Percentiles rank a stretch among this genome's conserved stretches.
Conservation (phyloP, 768 basidiomycete species). For the Cyclocybe cylindracea region DNA sequence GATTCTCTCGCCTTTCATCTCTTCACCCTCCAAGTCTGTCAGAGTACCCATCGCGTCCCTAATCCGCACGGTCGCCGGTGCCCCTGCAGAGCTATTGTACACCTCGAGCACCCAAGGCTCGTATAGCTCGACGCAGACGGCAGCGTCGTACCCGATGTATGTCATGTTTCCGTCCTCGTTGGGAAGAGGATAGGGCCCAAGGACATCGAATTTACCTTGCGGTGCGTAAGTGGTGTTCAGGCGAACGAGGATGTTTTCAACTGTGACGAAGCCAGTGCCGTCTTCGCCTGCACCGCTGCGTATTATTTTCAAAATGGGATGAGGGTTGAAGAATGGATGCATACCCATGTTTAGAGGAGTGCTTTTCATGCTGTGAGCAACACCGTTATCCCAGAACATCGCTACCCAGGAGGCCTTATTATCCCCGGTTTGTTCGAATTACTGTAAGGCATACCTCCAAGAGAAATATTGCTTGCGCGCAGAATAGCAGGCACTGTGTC, state of each 20-base stretch:
- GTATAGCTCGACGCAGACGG: constrained; percentile 38
- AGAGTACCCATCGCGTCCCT: constrained; percentile 29
- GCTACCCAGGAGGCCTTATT: constrained; percentile 16
- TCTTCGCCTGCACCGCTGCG: constrained; percentile 19
- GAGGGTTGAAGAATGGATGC: neutral
- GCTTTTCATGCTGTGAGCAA: constrained; percentile 30
- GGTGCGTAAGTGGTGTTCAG: constrained; percentile 36
- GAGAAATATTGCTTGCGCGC: constrained; percentile 3
- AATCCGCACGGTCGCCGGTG: constrained; percentile 30
- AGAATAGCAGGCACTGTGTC: constrained; percentile 6
- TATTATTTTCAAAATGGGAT: neutral
- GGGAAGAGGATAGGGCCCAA: constrained; percentile 15
- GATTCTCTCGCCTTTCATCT: constrained; percentile 17
- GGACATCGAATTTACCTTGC: constrained; percentile 27
- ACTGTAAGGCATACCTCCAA: constrained; percentile 9
- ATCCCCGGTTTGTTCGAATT: no score
- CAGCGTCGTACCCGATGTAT: constrained; percentile 40
- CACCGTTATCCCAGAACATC: constrained; percentile 34
- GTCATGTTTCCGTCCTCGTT: constrained; percentile 27
- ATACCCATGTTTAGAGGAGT: constrained; percentile 26
- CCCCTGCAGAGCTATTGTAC: constrained; percentile 33
- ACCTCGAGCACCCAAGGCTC: constrained; percentile 43
- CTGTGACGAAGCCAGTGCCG: constrained; percentile 33
- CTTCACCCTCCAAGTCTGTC: constrained; percentile 18
- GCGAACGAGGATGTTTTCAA: constrained; percentile 37